Evolutionary conservation across 1,139 yeast species (phyloP).

Genomic region (Sugiyamaella xylanicola): DNA sequence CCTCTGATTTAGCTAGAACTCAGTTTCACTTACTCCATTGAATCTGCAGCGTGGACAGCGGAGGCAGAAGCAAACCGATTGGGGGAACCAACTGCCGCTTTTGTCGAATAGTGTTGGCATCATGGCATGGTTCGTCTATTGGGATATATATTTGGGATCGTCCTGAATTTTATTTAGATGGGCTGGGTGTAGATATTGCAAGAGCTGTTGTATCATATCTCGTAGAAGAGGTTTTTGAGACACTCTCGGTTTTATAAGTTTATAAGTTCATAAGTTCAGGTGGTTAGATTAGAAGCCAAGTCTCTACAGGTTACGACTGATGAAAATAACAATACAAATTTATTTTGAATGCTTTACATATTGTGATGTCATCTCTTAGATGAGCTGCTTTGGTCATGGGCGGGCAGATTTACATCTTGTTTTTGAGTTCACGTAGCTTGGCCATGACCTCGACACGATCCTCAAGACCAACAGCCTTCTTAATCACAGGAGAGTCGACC

Average conservation of each 20-base stretch:
- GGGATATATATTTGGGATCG: constrained; percentile 13
- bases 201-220: too few species aligned
- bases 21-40: constrained; percentile 44
- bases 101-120: neutral
- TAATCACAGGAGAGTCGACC: constrained; percentile 58
- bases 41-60: constrained; percentile 68
- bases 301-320: too few species aligned
- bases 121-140: constrained; percentile 2
- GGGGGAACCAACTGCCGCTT: constrained; percentile 9
- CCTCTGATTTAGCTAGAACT: constrained; percentile 62
- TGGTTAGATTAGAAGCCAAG: too few species aligned
- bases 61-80: constrained; percentile 49
- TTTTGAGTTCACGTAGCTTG: constrained; percentile 69
- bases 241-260: too few species aligned
- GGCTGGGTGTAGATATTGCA: too few species aligned
- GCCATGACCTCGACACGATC: constrained; percentile 61
- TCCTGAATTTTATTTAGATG: too few species aligned
- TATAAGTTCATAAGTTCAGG: too few species aligned
- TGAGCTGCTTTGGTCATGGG: neutral
- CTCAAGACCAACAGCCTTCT: constrained; percentile 49
- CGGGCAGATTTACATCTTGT: constrained; percentile 45
- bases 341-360: too few species aligned
- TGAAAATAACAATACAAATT: too few species aligned
- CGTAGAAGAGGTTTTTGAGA: too few species aligned
- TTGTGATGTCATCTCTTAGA: too few species aligned